Evolutionary conservation across 768 basidiomycete species (phyloP).

Genomic region (Gelatoporia subvermispora): DNA sequence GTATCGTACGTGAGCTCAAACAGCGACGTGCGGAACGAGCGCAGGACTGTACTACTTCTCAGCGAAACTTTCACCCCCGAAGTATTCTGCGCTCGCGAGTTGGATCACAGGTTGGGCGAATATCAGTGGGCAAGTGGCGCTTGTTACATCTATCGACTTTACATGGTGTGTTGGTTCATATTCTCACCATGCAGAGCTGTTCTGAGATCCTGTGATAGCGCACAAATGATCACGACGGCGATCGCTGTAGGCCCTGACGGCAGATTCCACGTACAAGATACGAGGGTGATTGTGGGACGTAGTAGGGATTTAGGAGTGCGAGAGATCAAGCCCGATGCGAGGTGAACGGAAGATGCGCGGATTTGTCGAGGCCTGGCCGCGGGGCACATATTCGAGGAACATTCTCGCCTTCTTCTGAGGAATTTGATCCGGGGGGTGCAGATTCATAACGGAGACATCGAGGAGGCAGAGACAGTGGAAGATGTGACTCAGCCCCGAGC

Average conservation of each 20-base stretch:
- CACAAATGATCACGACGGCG: conserved; percentile 74
- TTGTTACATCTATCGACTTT: conserved; percentile 73
- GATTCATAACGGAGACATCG: conserved; percentile 55
- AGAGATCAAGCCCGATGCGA: conserved; percentile 73
- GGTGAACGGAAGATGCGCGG: conserved; percentile 54
- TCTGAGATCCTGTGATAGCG: conserved; percentile 29
- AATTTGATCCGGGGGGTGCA: conserved; percentile 9
- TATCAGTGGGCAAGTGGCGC: conserved; percentile 62
- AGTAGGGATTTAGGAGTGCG: conserved; percentile 49
- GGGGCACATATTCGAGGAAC: conserved; percentile 7
- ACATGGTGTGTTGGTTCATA: conserved; percentile 42
- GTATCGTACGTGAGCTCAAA: background rate
- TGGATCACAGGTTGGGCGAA: conserved; percentile 74
- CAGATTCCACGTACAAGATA: conserved; percentile 45
- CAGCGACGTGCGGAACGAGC: conserved; percentile 56
- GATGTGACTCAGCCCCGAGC: no score
- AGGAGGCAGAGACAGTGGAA: no score
- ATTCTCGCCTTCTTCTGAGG: conserved; percentile 8
- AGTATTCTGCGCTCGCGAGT: conserved; percentile 57
- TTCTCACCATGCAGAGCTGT: background rate
- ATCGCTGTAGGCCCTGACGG: conserved; percentile 59
- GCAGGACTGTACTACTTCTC: conserved; percentile 79
- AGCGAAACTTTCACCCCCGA: conserved; percentile 62
- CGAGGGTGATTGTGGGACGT: conserved; percentile 40
- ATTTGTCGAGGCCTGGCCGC: background rate